Percentiles rank a stretch among this genome's conserved stretches.
Conservation (phyloP, 2,329 filamentous ascomycete genomes). For the Leptodontidium sp. region DNA sequence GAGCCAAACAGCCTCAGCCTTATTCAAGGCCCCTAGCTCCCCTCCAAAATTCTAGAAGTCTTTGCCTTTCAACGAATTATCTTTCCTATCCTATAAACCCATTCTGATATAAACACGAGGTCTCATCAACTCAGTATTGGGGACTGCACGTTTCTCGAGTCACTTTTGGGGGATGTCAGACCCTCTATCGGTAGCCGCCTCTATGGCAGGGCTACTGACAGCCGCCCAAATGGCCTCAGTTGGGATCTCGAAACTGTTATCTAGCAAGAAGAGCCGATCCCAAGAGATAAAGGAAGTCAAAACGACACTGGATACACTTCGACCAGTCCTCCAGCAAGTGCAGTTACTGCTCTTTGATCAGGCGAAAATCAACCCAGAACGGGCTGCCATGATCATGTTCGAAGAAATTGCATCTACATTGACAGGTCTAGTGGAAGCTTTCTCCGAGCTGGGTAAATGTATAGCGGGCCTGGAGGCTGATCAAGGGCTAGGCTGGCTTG, state of each 20-base stretch:
- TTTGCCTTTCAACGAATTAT: too few species aligned
- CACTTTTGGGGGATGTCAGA: neutral
- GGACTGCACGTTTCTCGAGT: too few species aligned
- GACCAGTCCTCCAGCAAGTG: constrained; percentile 24
- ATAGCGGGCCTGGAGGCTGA: constrained; percentile 20
- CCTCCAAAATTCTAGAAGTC: too few species aligned
- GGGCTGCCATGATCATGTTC: constrained; percentile 29
- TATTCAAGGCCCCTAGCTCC: too few species aligned
- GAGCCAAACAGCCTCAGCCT: too few species aligned
- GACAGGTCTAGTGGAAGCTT: constrained; percentile 24
- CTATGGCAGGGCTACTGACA: neutral
- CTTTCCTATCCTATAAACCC: too few species aligned
- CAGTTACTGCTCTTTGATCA: constrained; percentile 15
- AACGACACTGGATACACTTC: constrained; percentile 20
- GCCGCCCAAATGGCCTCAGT: neutral
- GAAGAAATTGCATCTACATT: constrained; percentile 28
- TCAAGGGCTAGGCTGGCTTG: constrained; percentile 18
- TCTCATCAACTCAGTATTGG: too few species aligned
- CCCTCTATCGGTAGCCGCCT: neutral
- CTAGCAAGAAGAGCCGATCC: constrained; percentile 8
- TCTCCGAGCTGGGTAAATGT: constrained; percentile 28
- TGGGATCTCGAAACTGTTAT: constrained; percentile 11
- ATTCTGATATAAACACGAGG: too few species aligned
- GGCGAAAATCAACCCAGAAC: constrained; percentile 17
- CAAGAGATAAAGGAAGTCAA: constrained; percentile 23